Evolutionary conservation across 768 basidiomycete genomes (phyloP), one percentile per base, ranked within the genome.

Genomic region (Lactarius tabidus): DNA sequence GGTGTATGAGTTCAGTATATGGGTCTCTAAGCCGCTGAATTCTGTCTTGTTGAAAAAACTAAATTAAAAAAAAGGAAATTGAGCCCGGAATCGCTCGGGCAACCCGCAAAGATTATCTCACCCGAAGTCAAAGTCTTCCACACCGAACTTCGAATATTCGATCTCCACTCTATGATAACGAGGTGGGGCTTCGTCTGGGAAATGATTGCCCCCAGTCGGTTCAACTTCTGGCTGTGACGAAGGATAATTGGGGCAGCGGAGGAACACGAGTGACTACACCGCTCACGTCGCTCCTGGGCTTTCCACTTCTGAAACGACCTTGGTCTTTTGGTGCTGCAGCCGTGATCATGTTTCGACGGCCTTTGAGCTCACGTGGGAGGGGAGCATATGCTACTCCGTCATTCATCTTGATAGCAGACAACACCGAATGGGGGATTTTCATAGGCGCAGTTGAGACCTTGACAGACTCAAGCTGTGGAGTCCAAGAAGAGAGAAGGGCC

Each of bases 81-180:
- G 23, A 62, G 43, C n/a, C 20, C 20, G 52, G 54, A 36, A 41
- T 26, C 23, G 29, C 10, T 48, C 26, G 1, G 18, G 29, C 17
- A 52, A 33, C n/a, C n/a, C 54, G 36, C 29, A 33, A 10, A 45
- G 38, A 20, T 17, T 0, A 15, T 74, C 82, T 62, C 73, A 93
- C 95, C 84, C 96, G 72, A 99, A 99, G 76, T 99, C 97, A 72
- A 99, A 99, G 75, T 99, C 96, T 73, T 98, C 96, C 20, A 98
- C 93, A 5, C 96, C 96, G 71, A 99, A 99, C 72, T 95, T 96
- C 43, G 93, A 95, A 74, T 99, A 99, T 75, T 95, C 93, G 71
- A 99, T 99, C 76, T 98, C 95, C 18, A 97, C 95, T 71, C 88
- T 89, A 64, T 91, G 87, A 74, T 97, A 99, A 66, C 87, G 82